phyloP scores from a whole-genome alignment of 1,139 yeast species.

The Sugiyamaella pinicola region DNA sequence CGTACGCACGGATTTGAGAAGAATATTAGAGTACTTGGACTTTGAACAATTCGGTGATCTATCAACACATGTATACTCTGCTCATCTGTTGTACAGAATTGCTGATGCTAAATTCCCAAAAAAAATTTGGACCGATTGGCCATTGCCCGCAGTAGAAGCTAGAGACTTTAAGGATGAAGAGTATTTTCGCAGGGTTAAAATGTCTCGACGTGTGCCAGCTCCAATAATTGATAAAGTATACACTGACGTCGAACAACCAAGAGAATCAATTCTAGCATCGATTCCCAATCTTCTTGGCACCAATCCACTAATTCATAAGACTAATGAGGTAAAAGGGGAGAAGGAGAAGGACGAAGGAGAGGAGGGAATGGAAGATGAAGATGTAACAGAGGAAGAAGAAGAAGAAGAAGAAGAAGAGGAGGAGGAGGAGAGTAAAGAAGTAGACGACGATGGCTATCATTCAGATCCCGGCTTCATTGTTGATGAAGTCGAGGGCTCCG shows the following conservation, averaged over 20 bases:
- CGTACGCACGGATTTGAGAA: conserved; percentile 22
- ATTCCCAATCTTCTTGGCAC: conserved; percentile 8
- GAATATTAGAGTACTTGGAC: conserved; percentile 34
- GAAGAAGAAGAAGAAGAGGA: neutral
- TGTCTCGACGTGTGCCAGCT: conserved; percentile 24
- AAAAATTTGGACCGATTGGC: conserved; percentile 26
- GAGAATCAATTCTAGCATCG: conserved; percentile 1
- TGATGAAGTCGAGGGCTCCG: too few relatives aligned
- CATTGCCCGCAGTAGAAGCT: conserved; percentile 13
- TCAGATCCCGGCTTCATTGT: too few relatives aligned
- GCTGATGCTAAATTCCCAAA: conserved; percentile 16
- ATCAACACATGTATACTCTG: conserved; percentile 38
- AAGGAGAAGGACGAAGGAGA: neutral
- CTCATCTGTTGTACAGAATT: conserved; percentile 28
- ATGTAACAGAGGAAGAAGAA: neutral
- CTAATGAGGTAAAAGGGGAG: neutral
- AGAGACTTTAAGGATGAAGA: conserved; percentile 1
- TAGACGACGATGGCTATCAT: neutral
- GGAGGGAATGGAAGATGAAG: neutral
- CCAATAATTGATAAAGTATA: conserved; percentile 24
- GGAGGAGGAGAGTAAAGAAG: neutral
- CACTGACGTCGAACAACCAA: conserved; percentile 18
- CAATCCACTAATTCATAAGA: conserved; percentile 8
- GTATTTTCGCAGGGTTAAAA: neutral
- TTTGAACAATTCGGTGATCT: conserved; percentile 33